Evolutionary conservation across 352 stramenopile species (phyloP), one percentile per base, ranked within the genome.

Genomic region (Phytophthora podocarpi): DNA sequence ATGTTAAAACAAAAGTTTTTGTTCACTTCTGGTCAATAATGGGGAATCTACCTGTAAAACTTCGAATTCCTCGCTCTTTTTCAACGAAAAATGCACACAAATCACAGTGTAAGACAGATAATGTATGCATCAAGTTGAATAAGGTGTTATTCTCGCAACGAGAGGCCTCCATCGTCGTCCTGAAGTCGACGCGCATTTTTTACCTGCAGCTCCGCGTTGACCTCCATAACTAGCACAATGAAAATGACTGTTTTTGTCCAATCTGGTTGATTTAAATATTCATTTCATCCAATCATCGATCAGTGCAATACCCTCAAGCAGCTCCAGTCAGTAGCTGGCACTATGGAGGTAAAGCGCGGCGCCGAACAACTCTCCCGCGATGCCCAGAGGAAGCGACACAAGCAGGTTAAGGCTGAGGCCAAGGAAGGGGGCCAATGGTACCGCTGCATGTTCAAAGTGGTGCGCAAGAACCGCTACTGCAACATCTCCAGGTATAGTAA

Each of bases 391-490:
- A 80, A 82, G 69, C 75, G 84, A 53, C 81, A 83, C 56, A 95
- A 95, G 59, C 65, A 86, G 41, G 56, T 64, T 1, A 95, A 95
- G 68, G 41, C 59, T 6, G 51, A 71, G 18, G 71, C 76, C 3
- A 82, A 78, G 43, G 62, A 78, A 18, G 64, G 51, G 4, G 83
- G 76, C 28, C 64, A 85, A 50, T 95, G 86, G 86, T 72, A 85
- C 3, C 78, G 82, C 43, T 95, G 86, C 65, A 88, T 93, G 82
- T 93, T 92, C 59, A 76, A 72, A 27, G 67, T 95, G 28, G 70
- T 85, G 65, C 78, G 80, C 47, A 95, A 95, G 67, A 84, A 90
- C 40, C 86, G 86, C 61, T 93, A 74, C 42, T 95, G 86, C 65
- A 95, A 93, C 65, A 89, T 93, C 31, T 49, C 76, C 13, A 76